Conservation (phyloP, 306 rosid species). For the Quercus wislizeni region DNA sequence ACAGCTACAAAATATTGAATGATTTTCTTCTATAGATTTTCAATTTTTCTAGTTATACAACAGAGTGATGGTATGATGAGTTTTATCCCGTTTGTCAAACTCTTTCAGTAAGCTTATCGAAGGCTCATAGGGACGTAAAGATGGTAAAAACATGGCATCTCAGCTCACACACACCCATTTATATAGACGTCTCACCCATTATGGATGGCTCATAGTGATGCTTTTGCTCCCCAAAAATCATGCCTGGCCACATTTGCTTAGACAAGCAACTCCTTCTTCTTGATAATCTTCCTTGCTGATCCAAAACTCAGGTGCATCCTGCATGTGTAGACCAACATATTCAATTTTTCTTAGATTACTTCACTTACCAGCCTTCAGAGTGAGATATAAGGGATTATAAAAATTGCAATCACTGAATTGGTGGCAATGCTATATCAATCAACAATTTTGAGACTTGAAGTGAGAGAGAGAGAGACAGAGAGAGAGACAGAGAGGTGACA, state of each 20-base stretch:
- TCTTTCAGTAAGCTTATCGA: conserved; percentile 8
- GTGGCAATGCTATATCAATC: neutral
- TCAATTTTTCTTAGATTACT: conserved; percentile 27
- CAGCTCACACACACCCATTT: conserved; percentile 27
- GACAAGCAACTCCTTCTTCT: conserved; percentile 92
- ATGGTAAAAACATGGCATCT: conserved; percentile 15
- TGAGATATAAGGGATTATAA: neutral
- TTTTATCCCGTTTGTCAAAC: conserved; percentile 12
- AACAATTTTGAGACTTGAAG: neutral
- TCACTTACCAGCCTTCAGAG: neutral
- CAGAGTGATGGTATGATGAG: neutral
- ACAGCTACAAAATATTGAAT: conserved; percentile 12
- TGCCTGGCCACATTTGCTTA: conserved; percentile 85
- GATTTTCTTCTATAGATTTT: conserved; percentile 13
- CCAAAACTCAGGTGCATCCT: conserved; percentile 99
- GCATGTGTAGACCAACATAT: conserved; percentile 36
- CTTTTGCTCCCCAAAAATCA: conserved; percentile 48
- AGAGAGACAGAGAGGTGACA: conserved; percentile 13
- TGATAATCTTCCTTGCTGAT: conserved; percentile 94
- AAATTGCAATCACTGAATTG: neutral
- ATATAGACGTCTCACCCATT: conserved; percentile 26
- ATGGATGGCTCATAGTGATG: no score
- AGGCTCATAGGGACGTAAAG: conserved; percentile 17
- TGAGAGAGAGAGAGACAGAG: neutral
- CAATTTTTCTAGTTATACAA: conserved; percentile 1